Base-by-base conservation (phyloP, 2,329 filamentous ascomycete species). In the Beauveria varroae region DNA sequence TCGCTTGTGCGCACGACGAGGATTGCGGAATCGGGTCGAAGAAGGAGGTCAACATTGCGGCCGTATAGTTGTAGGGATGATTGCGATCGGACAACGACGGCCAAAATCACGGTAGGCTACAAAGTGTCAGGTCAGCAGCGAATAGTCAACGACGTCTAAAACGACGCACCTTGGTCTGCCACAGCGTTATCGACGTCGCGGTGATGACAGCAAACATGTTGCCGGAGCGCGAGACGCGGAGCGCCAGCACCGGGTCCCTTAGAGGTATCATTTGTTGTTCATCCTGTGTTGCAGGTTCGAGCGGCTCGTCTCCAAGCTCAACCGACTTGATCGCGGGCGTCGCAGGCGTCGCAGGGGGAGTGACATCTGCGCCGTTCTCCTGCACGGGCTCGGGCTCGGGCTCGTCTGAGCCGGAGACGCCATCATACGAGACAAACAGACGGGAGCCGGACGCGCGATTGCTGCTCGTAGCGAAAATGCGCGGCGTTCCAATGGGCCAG, bases 21-120 rank as follows among this genome's bases (percentile, higher is more conserved):
- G 58, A 98, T 96, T 62, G 91, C 89, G 7, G 91, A 92, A 74
- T 99, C 95, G 5, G 95, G 93, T 59, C 93, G 88, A 63, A 99
- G 84, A 12, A 96, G 81, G 49, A 99, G 83, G 67, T 91, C 86
- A 60, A 89, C 84, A 73, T 97, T 98, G 43, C 86, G 82, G 44
- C 95, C 95, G 71, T 98, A 98, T 2, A 87, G 88, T 63, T 85
- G 80, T 51, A 98, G 76, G 0, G 95, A 99, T 41, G 86, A 81
- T 57, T 84, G 78, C 54, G 95, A 98, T 65, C 95, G 89, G 63
- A 92, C 82, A 53, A 97, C 87, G 28, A 92, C 85, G 63, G 92
- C 92, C 58, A 98, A 83, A 34, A 97, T 86, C 26, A 93, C 92
- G 59, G 91, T 93, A 54, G 95, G 95, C 89, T 96, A 62, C 55